Conservation (phyloP, 1,284 basidiomycete species). For the Apiotrichum domesticum region DNA sequence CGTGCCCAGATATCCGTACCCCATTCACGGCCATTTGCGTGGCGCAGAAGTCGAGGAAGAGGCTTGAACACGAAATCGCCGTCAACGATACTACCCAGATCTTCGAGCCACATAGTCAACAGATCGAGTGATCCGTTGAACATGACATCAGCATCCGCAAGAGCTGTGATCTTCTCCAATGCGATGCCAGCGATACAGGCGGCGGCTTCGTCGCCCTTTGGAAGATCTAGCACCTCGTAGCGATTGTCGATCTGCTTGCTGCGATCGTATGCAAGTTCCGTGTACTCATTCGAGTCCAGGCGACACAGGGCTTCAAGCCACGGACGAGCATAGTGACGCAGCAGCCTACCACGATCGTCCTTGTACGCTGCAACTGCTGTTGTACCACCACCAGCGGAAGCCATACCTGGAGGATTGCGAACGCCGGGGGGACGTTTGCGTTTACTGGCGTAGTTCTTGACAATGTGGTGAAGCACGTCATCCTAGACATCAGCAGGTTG, state of each 20-base stretch:
- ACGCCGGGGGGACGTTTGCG: constrained; percentile 57
- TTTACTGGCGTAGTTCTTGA: constrained; percentile 33
- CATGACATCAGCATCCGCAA: constrained; percentile 46
- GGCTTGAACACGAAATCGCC: constrained; percentile 44
- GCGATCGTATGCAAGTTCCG: constrained; percentile 35
- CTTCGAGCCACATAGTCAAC: constrained; percentile 60
- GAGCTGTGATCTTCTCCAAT: constrained; percentile 24
- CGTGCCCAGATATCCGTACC: constrained; percentile 57
- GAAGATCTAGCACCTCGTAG: constrained; percentile 7
- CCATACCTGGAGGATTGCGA: constrained; percentile 46
- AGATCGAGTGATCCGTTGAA: constrained; percentile 61
- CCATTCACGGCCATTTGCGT: constrained; percentile 1
- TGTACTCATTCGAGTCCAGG: constrained; percentile 52
- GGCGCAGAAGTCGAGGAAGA: constrained; percentile 56
- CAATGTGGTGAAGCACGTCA: constrained; percentile 28
- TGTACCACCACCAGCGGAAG: constrained; percentile 53
- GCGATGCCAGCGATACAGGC: constrained; percentile 25
- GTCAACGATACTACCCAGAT: constrained; percentile 16
- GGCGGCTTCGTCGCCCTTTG: constrained; percentile 16
- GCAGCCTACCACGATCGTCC: constrained; percentile 59
- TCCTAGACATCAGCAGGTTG: constrained; percentile 20
- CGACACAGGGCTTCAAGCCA: constrained; percentile 64
- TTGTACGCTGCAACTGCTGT: constrained; percentile 48
- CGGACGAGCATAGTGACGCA: constrained; percentile 54
- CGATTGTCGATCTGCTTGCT: constrained; percentile 19